Evolutionary conservation across 2,329 filamentous ascomycete species (phyloP), one percentile per base, ranked within the genome.

Genomic region (Bertia moriformis): DNA sequence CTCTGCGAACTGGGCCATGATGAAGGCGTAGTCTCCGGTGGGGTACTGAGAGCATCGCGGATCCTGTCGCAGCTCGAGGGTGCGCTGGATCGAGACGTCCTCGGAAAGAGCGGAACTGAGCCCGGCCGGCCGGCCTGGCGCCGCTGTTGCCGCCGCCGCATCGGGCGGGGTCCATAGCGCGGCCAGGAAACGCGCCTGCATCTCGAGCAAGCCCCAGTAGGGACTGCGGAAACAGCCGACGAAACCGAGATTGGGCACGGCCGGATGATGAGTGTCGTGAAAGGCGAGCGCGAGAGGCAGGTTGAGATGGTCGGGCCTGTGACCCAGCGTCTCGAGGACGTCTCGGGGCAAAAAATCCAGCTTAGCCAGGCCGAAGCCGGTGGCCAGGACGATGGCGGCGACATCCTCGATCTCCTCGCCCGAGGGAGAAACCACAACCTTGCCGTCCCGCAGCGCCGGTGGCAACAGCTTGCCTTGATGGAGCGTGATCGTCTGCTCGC

Each of bases 201-300:
- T 83, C 54, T 91, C 84, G 69, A 89, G 86, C 0, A 87, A 76
- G 1, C 81, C 81, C 85, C 85, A 93, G 53, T 85, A 91, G 0
- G 84, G 83, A 0, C 82, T 82, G 43, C 85, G 71, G 51, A 93
- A 93, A 56, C 87, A 86, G 1, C 85, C 85, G 1, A 91, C 78
- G 48, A 91, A 88, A 0, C 82, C 83, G 0, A 91, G 59, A 4
- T 70, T 71, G 0, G 78, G 69, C 0, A 87, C 55, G 0, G 64
- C 59, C 0, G 69, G 67, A 42, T 78, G 72, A 40, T 78, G 63
- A 0, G 77, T 78, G 1, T 71, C 73, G 45, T 83, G 78, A 38
- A 80, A 77, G 17, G 79, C 73, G 1, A 91, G 62, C 0, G 80
- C 70, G 1, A 84, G 53, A 0, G 78, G 76, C n/a, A 78, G 66